Evolutionary conservation across 2,329 filamentous ascomycete genomes (phyloP).

Genomic region (Daldinia eschscholtzii): DNA sequence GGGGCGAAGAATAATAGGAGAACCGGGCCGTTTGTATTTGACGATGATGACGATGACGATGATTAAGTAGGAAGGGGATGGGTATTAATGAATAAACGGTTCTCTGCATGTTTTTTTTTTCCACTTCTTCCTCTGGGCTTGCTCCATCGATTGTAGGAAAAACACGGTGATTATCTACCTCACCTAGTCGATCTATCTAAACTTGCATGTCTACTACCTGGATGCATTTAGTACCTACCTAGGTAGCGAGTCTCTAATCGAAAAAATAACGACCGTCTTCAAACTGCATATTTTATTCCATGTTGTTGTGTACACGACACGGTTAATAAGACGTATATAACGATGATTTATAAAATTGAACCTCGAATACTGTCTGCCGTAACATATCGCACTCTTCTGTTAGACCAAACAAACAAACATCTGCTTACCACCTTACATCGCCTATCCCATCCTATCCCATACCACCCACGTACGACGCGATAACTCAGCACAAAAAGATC

Average conservation of each 20-base stretch:
- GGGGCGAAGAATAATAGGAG: slow-evolving; percentile 3
- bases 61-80: slow-evolving; percentile 34
- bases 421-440: neutral
- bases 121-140: neutral
- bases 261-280: neutral
- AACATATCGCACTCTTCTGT: neutral
- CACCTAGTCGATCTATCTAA: neutral
- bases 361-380: neutral
- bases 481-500: neutral
- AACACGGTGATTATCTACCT: neutral
- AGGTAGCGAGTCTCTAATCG: too few relatives aligned
- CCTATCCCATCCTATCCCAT: neutral
- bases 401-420: neutral
- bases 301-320: neutral
- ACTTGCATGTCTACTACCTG: neutral
- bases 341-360: too few relatives aligned
- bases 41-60: slow-evolving; percentile 41
- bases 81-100: slow-evolving; percentile 16
- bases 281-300: too few relatives aligned
- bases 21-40: slow-evolving; percentile 36
- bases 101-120: neutral
- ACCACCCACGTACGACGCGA: slow-evolving; percentile 14
- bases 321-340: neutral
- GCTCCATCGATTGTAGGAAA: neutral
- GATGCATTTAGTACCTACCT: neutral